phyloP scores from a whole-genome alignment of 495 filamentous ascomycete species.

The Trichoderma orchidacearum region DNA sequence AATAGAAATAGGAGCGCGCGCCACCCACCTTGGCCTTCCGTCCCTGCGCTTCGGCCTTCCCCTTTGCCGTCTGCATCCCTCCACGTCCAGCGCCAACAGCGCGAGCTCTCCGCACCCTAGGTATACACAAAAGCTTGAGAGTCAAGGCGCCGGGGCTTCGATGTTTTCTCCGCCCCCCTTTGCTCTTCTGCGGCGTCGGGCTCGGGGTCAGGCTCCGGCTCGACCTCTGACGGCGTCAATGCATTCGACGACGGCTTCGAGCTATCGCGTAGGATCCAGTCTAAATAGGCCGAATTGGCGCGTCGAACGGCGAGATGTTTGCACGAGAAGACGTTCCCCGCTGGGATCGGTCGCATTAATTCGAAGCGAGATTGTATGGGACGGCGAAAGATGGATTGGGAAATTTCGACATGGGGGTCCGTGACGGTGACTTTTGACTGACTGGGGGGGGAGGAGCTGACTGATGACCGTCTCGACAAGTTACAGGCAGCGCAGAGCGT shows the following conservation, averaged over 20 bases:
- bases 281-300: background rate
- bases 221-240: background rate
- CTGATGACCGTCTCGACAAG: background rate
- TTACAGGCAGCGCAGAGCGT: too few species aligned
- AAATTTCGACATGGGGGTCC: background rate
- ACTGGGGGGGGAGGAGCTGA: background rate
- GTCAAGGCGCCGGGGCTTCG: background rate
- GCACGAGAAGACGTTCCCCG: background rate
- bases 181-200: background rate
- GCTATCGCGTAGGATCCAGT: background rate
- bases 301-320: background rate
- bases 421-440: conserved; percentile 1
- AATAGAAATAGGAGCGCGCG: too few species aligned
- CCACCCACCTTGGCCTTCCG: conserved; percentile 85
- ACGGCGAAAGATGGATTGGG: background rate
- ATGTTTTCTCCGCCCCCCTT: too few species aligned
- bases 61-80: conserved; percentile 49
- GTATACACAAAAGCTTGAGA: background rate
- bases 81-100: conserved; percentile 3
- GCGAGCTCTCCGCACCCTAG: background rate
- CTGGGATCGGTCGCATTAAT: background rate
- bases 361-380: background rate
- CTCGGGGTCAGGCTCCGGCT: conserved; percentile 1
- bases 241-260: background rate
- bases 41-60: conserved; percentile 77